Conservation (phyloP, 768 basidiomycete genomes). For the Lentinula aciculospora region DNA sequence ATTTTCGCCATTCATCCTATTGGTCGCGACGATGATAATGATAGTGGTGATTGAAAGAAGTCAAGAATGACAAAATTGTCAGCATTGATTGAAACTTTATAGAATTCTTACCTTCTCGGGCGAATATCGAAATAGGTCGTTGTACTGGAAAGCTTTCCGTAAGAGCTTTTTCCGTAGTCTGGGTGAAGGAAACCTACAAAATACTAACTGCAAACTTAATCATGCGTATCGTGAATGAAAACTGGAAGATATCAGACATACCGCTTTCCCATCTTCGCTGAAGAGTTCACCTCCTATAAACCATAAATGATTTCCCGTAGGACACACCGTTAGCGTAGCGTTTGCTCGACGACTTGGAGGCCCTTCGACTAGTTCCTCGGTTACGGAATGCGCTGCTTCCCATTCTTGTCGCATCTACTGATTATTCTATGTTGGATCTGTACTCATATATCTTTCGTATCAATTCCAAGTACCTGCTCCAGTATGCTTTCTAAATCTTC, state of each 20-base stretch:
- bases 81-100: not conserved
- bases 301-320: constrained; percentile 78
- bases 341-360: constrained; percentile 82
- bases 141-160: constrained; percentile 36
- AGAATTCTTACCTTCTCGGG: constrained; percentile 63
- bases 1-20: constrained; percentile 88
- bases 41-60: not conserved
- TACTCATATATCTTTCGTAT: not conserved
- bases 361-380: constrained; percentile 77
- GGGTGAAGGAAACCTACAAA: constrained; percentile 29
- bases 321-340: constrained; percentile 76
- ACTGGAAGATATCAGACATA: constrained; percentile 23
- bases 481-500: constrained; percentile 83
- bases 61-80: not conserved
- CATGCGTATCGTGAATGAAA: not conserved
- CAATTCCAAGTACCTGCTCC: constrained; percentile 49
- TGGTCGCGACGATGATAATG: not conserved
- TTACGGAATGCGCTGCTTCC: constrained; percentile 79
- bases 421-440: constrained; percentile 7
- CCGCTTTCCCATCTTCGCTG: constrained; percentile 78
- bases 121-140: constrained; percentile 81
- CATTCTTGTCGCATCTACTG: constrained; percentile 78
- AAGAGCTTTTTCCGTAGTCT: not conserved
- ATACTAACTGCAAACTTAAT: constrained; percentile 36
- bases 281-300: constrained; percentile 86